A percentile compares a stretch with the other conserved stretches of the same genome.
phyloP scores from a whole-genome alignment of 106 monocot species.

The Narthecium ossifragum region DNA sequence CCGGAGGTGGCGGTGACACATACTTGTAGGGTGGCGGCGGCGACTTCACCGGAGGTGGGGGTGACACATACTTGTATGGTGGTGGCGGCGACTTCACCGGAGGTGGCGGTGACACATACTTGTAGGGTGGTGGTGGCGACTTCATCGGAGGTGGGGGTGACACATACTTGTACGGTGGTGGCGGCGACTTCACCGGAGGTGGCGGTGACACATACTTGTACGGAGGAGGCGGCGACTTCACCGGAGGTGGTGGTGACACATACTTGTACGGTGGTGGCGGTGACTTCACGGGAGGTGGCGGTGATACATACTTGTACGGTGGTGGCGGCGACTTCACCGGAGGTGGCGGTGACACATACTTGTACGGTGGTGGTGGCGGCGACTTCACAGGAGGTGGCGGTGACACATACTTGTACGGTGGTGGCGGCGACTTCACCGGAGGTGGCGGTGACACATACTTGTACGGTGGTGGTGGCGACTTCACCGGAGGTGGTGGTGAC shows the following conservation, averaged over 20 bases:
- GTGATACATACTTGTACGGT: conserved; percentile 14
- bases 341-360: conserved; percentile 17
- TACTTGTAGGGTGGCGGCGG: conserved; percentile 25
- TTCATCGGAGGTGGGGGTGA: conserved; percentile 25
- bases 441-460: conserved; percentile 6
- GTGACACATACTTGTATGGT: conserved; percentile 16
- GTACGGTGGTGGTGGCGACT: conserved; percentile 4
- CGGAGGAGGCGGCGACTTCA: neutral
- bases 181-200: neutral
- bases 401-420: conserved; percentile 2
- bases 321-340: conserved; percentile 3
- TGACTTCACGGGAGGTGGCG: conserved; percentile 1
- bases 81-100: conserved; percentile 21
- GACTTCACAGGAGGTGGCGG: conserved; percentile 1
- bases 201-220: conserved; percentile 7
- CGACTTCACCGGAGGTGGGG: conserved; percentile 19
- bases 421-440: neutral
- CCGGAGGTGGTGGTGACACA: neutral
- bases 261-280: conserved; percentile 6
- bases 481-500: conserved; percentile 5
- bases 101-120: conserved; percentile 31
- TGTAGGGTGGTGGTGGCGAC: conserved; percentile 22
- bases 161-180: conserved; percentile 10
- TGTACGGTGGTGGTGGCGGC: conserved; percentile 4
- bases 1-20: conserved; percentile 27